These are phyloP conservation scores for Xylaria sp. DNA, from an alignment of 2,329 filamentous ascomycete species.

Conservation along the genomic window DNA sequence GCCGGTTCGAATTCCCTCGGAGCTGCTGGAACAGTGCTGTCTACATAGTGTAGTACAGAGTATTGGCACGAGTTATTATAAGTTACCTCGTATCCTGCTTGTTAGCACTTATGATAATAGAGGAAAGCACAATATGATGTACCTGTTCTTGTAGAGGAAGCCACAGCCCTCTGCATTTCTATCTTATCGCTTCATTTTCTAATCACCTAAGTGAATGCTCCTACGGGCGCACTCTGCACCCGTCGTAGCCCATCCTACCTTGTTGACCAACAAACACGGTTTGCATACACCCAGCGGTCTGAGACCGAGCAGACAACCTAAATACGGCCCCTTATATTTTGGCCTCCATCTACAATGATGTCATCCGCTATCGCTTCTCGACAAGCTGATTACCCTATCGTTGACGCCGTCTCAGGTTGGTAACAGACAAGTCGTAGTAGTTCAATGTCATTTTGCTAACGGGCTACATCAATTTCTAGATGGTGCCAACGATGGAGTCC, in stretches of 20 bases:
- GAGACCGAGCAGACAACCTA: neutral
- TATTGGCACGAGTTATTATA: neutral
- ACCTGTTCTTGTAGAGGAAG: neutral
- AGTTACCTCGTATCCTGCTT: neutral
- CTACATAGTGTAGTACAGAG: neutral
- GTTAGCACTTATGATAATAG: neutral
- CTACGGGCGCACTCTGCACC: neutral
- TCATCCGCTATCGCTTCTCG: neutral
- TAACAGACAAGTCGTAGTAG: no score
- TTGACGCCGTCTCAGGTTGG: constrained; percentile 10
- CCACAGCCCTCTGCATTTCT: neutral
- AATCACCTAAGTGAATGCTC: no score
- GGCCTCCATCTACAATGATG: neutral
- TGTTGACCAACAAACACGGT: neutral
- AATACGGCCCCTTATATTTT: neutral
- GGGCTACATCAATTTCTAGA: neutral
- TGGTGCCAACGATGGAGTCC: neutral
- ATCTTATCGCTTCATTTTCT: no score
- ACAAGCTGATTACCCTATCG: neutral
- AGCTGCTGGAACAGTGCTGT: neutral
- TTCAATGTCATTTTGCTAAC: neutral
- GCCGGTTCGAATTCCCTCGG: neutral
- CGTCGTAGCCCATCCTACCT: neutral
- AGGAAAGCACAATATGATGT: neutral
- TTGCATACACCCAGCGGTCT: neutral